phyloP scores from a whole-genome alignment of 768 basidiomycete species.

The Russula emetica region DNA sequence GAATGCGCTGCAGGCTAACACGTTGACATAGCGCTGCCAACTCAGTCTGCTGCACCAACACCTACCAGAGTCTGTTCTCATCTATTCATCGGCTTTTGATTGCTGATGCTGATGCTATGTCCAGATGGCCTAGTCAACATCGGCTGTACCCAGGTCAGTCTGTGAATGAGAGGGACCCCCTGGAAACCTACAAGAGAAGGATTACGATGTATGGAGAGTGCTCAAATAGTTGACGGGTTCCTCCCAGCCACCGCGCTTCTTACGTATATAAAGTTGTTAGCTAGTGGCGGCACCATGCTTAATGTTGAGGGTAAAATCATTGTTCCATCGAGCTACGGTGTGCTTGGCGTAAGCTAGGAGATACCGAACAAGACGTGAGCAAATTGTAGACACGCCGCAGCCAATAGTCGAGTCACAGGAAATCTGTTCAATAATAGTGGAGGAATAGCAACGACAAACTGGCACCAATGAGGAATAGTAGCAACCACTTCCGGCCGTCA shows the following conservation, averaged over 20 bases:
- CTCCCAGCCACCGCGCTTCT: neutral
- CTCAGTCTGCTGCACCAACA: neutral
- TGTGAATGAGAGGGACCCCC: neutral
- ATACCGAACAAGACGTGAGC: neutral
- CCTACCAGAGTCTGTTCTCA: neutral
- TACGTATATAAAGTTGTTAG: neutral
- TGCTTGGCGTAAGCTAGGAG: neutral
- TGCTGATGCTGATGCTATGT: neutral
- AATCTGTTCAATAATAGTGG: constrained; percentile 66
- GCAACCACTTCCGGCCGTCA: constrained; percentile 83
- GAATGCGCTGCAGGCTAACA: neutral
- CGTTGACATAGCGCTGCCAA: neutral
- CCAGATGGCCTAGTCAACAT: neutral
- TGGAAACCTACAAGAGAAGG: neutral
- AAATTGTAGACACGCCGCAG: neutral
- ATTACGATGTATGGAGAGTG: neutral
- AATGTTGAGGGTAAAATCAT: neutral
- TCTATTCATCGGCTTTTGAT: neutral
- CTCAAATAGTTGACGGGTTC: neutral
- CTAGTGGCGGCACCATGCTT: neutral
- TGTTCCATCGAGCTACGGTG: neutral
- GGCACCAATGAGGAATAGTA: constrained; percentile 89
- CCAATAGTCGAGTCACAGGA: neutral
- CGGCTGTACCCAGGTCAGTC: neutral
- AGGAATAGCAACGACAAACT: constrained; percentile 89